These are phyloP conservation scores for Naegleria lovaniensis DNA, from an alignment of 208 protist genomes.

Conservation along the genomic window DNA sequence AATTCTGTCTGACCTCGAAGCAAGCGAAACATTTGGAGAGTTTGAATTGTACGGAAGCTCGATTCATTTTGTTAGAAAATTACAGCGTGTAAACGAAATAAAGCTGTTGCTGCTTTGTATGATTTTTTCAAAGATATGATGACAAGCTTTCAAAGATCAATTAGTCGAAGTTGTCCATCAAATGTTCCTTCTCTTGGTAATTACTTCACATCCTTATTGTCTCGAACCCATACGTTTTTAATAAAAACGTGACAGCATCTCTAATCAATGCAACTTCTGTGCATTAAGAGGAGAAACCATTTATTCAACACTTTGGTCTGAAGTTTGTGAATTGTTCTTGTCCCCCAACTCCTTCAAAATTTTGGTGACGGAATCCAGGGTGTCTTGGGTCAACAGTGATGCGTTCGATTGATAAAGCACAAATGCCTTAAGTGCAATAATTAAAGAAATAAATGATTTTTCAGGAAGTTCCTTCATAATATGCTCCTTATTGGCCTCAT, in stretches of 20 bases:
- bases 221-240: too few relatives aligned
- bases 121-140: too few relatives aligned
- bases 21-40: background rate
- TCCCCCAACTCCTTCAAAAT: background rate
- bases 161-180: too few relatives aligned
- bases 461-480: background rate
- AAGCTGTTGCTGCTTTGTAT: background rate
- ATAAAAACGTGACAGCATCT: too few relatives aligned
- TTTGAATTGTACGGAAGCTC: background rate
- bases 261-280: too few relatives aligned
- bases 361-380: background rate
- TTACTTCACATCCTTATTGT: too few relatives aligned
- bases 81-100: background rate
- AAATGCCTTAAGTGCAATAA: background rate
- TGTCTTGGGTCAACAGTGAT: background rate
- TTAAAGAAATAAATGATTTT: background rate
- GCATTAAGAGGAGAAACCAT: too few relatives aligned
- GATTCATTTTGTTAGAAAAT: background rate
- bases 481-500: background rate
- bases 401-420: background rate
- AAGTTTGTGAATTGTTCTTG: background rate
- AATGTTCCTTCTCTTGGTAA: too few relatives aligned
- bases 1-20: background rate
- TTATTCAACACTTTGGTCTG: too few relatives aligned
- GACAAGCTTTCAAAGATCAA: too few relatives aligned